phyloP scores from a whole-genome alignment of 1,139 yeast genomes.

The Yamadazyma dushanensis region DNA sequence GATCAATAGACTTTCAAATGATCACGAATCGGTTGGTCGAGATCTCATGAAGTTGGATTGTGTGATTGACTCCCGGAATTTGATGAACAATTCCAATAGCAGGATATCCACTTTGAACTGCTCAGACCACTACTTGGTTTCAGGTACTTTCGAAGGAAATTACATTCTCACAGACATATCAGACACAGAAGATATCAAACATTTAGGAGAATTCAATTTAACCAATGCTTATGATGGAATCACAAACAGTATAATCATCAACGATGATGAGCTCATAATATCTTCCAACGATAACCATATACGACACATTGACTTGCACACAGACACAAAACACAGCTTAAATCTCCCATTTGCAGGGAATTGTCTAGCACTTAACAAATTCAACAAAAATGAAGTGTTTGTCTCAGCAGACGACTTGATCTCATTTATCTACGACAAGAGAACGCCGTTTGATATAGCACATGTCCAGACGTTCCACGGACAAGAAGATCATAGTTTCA shows the following conservation, averaged over 20 bases:
- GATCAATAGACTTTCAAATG: slow-evolving; percentile 32
- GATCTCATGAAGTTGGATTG: slow-evolving; percentile 33
- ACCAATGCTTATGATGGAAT: slow-evolving; percentile 52
- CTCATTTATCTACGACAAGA: slow-evolving; percentile 46
- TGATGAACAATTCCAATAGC: slow-evolving; percentile 32
- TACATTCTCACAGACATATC: slow-evolving; percentile 38
- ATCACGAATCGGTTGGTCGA: slow-evolving; percentile 18
- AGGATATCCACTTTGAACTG: slow-evolving; percentile 52
- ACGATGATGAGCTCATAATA: slow-evolving; percentile 29
- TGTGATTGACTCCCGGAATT: slow-evolving; percentile 40
- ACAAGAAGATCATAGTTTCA: slow-evolving; percentile 57
- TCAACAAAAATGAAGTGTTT: slow-evolving; percentile 36
- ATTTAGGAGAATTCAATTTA: slow-evolving; percentile 37
- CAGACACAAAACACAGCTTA: slow-evolving; percentile 15
- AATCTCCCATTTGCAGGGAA: slow-evolving; percentile 52
- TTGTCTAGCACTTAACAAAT: slow-evolving; percentile 43
- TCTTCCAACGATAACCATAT: slow-evolving; percentile 53
- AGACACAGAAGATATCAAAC: slow-evolving; percentile 22
- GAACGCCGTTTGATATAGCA: slow-evolving; percentile 19
- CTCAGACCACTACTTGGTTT: slow-evolving; percentile 40
- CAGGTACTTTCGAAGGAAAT: slow-evolving; percentile 61
- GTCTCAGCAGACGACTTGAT: slow-evolving; percentile 53
- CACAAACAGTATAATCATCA: slow-evolving; percentile 51
- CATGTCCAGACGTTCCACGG: slow-evolving; percentile 28
- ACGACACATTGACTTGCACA: slow-evolving; percentile 38